Evolutionary conservation across 2,329 filamentous ascomycete species (phyloP).

Genomic region (Xylaria sp.): DNA sequence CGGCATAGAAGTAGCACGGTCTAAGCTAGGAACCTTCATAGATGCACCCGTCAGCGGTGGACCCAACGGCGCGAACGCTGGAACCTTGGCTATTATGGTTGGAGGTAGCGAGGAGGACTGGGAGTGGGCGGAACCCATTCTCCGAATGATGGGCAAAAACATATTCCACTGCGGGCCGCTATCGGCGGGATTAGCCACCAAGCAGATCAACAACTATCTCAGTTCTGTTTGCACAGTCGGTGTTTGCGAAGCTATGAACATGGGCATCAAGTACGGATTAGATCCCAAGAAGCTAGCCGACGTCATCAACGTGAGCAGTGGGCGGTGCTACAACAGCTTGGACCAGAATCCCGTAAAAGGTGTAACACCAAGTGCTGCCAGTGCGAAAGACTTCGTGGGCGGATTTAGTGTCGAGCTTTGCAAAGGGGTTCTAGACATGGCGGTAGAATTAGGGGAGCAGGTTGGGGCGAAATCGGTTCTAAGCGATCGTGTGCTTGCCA

Average conservation of each 20-base stretch:
- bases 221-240: slow-evolving; percentile 32
- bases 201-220: slow-evolving; percentile 36
- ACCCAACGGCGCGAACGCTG: slow-evolving; percentile 30
- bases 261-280: slow-evolving; percentile 33
- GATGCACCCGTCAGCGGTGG: slow-evolving; percentile 34
- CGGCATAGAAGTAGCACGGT: slow-evolving; percentile 20
- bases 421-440: slow-evolving; percentile 35
- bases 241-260: slow-evolving; percentile 35
- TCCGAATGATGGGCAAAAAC: slow-evolving; percentile 31
- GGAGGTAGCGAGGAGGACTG: slow-evolving; percentile 32
- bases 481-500: slow-evolving; percentile 24
- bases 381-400: slow-evolving; percentile 31
- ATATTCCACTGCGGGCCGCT: slow-evolving; percentile 31
- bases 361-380: slow-evolving; percentile 26
- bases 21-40: slow-evolving; percentile 28
- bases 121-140: slow-evolving; percentile 24
- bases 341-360: slow-evolving; percentile 35
- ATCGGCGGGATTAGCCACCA: slow-evolving; percentile 29
- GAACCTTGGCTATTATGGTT: slow-evolving; percentile 31
- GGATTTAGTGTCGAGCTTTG: slow-evolving; percentile 35
- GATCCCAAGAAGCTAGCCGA: slow-evolving; percentile 31
- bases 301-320: slow-evolving; percentile 34
- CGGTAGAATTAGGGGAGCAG: slow-evolving; percentile 27
- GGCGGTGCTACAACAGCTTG: slow-evolving; percentile 32
- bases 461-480: slow-evolving; percentile 24